These are phyloP conservation scores for Penicillium capsulatum DNA, from an alignment of 2,329 filamentous ascomycete genomes.

Conservation along the genomic window DNA sequence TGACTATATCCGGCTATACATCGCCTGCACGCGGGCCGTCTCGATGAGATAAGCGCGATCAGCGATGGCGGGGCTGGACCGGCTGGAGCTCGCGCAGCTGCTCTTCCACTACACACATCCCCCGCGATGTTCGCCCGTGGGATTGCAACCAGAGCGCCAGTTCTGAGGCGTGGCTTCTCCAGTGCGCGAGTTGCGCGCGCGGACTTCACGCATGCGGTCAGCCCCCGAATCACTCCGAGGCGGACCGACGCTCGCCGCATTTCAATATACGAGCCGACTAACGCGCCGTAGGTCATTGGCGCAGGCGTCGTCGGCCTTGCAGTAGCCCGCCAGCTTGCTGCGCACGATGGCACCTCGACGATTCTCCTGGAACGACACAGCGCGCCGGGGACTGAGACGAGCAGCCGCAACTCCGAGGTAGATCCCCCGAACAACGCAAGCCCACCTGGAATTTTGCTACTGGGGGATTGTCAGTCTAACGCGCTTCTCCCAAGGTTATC, in stretches of 20 bases:
- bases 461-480: too few species aligned
- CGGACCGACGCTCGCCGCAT: background rate
- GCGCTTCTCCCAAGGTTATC: slow-evolving; percentile 59
- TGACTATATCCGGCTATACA: too few species aligned
- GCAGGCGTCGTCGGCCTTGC: slow-evolving; percentile 76
- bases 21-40: background rate
- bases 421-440: slow-evolving; percentile 1
- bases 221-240: background rate
- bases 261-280: slow-evolving; percentile 1
- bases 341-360: slow-evolving; percentile 58
- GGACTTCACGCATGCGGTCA: slow-evolving; percentile 61
- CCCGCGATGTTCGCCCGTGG: slow-evolving; percentile 13
- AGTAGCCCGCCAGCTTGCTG: slow-evolving; percentile 67
- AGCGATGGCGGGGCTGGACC: slow-evolving; percentile 7
- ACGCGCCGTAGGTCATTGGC: slow-evolving; percentile 53
- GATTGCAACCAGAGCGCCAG: slow-evolving; percentile 7
- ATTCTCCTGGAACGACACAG: slow-evolving; percentile 77
- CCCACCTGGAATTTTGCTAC: too few species aligned
- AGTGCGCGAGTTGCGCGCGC: slow-evolving; percentile 40
- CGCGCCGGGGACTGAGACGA: slow-evolving; percentile 76
- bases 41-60: slow-evolving; percentile 1
- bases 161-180: slow-evolving; percentile 39
- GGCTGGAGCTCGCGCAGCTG: slow-evolving; percentile 1
- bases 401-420: slow-evolving; percentile 82
- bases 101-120: background rate